phyloP scores from a whole-genome alignment of 2,329 filamentous ascomycete genomes.

The Sclerotinia minor region DNA sequence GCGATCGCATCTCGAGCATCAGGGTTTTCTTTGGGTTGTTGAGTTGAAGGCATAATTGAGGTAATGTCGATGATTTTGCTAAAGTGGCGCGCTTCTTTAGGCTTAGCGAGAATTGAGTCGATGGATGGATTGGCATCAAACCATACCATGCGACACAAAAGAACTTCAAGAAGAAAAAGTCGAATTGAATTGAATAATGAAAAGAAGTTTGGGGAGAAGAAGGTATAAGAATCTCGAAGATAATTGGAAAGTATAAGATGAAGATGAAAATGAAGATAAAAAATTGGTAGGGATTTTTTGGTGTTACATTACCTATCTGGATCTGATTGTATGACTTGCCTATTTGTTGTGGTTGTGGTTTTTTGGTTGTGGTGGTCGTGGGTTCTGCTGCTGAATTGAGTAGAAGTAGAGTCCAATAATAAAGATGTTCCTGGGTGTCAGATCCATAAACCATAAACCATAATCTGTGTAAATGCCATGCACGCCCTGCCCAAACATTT shows the following conservation, averaged over 20 bases:
- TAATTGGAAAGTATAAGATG: constrained; percentile 5
- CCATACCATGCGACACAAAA: constrained; percentile 25
- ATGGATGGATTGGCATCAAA: constrained; percentile 26
- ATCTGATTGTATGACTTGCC: constrained; percentile 26
- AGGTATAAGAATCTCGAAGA: background rate
- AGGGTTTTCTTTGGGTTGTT: constrained; percentile 23
- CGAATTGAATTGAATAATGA: background rate
- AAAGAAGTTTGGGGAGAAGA: background rate
- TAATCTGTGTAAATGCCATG: background rate
- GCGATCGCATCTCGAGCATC: constrained; percentile 40
- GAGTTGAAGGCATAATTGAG: constrained; percentile 24
- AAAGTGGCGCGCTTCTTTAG: constrained; percentile 27
- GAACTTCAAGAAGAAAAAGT: background rate
- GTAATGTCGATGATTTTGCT: constrained; percentile 26
- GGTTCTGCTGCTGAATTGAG: constrained; percentile 13
- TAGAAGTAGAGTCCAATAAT: constrained; percentile 21
- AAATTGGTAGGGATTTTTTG: constrained; percentile 12
- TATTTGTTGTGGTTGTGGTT: constrained; percentile 5
- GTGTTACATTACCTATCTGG: constrained; percentile 25
- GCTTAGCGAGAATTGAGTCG: constrained; percentile 27
- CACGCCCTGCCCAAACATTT: background rate
- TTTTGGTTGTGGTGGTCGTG: background rate
- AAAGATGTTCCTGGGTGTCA: background rate
- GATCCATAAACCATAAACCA: constrained; percentile 5
- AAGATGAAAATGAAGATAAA: constrained; percentile 15